Evolutionary conservation across 768 basidiomycete genomes (phyloP).

Genomic region (Boletus rubropictus): DNA sequence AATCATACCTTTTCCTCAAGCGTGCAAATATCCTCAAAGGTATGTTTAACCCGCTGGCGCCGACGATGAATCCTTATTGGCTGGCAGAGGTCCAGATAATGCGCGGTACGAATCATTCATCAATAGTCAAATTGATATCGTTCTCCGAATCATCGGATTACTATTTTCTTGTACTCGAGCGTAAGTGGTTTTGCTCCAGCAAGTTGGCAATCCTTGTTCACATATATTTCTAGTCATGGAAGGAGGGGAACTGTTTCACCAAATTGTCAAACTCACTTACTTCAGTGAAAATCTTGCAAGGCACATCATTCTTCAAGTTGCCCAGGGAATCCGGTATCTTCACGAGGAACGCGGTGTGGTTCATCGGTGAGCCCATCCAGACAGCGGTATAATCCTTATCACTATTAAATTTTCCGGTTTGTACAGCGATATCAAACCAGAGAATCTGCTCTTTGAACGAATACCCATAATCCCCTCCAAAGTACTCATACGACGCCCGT

Average conservation of each 20-base stretch:
- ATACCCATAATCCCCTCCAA: slow-evolving; percentile 90
- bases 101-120: slow-evolving; percentile 89
- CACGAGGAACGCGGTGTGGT: slow-evolving; percentile 98
- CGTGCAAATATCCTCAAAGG: slow-evolving; percentile 97
- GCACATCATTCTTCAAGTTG: slow-evolving; percentile 95
- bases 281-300: slow-evolving; percentile 96
- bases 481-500: slow-evolving; percentile 67
- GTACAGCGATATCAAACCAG: slow-evolving; percentile 88
- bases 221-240: slow-evolving; percentile 67
- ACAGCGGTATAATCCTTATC: not conserved
- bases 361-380: slow-evolving; percentile 53
- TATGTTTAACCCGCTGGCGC: slow-evolving; percentile 15
- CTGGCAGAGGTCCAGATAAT: slow-evolving; percentile 94
- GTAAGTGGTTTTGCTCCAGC: slow-evolving; percentile 40
- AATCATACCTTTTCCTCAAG: slow-evolving; percentile 39
- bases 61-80: slow-evolving; percentile 1
- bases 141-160: slow-evolving; percentile 91
- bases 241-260: slow-evolving; percentile 97
- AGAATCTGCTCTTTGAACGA: slow-evolving; percentile 89
- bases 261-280: slow-evolving; percentile 98
- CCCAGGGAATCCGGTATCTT: slow-evolving; percentile 87
- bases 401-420: not conserved
- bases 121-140: slow-evolving; percentile 84
- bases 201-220: slow-evolving; percentile 7
- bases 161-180: slow-evolving; percentile 91